Evolutionary conservation across 352 stramenopile genomes (phyloP), one percentile per base, ranked within the genome.

Genomic region (Aphanomyces euteiches): DNA sequence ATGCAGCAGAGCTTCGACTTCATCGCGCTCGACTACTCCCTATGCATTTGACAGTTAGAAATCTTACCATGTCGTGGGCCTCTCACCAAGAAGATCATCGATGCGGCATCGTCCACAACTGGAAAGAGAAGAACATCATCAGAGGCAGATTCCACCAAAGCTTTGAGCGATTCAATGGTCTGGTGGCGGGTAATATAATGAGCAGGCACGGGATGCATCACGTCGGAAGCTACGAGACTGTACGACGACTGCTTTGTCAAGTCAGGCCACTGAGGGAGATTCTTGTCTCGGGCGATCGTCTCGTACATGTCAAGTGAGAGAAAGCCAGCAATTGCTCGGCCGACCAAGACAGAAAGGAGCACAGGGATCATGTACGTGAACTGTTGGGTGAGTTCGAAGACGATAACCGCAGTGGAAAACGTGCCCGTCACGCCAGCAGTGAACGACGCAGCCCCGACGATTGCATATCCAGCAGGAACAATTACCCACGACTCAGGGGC

Each of bases 321-420:
- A 36, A 86, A 78, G 10, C 82, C 72, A 7, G 83, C 84, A 36
- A 92, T 80, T 2, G 78, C 78, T 28, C 84, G 85, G 4, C 84
- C 86, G 4, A 94, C 76, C 4, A 95, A 79, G 50, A 94, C 86
- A 19, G 81, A 86, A 8, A 94, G 78, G 3, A 95, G 78, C 19
- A 96, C 85, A 0, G 90, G 90, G 0, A 96, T 78, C 81, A 95
- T 92, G 80, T 95, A 95, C 50, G 82, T 91, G n/a, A 96, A 77
- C 77, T 97, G 87, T 28, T 81, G 83, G 34, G 90, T 96, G n/a
- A 97, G 81, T 65, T 96, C 86, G 40, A 93, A 92, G 45, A 92
- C 82, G 58, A 95, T 93, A 38, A 94, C 88, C 0, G 84, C 88
- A 59, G 92, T 88, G 57, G 77, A 88, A 56, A 95, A 78, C 0